Conservation (phyloP, 2,329 filamentous ascomycete genomes). For the Plectosphaerella sp. region DNA sequence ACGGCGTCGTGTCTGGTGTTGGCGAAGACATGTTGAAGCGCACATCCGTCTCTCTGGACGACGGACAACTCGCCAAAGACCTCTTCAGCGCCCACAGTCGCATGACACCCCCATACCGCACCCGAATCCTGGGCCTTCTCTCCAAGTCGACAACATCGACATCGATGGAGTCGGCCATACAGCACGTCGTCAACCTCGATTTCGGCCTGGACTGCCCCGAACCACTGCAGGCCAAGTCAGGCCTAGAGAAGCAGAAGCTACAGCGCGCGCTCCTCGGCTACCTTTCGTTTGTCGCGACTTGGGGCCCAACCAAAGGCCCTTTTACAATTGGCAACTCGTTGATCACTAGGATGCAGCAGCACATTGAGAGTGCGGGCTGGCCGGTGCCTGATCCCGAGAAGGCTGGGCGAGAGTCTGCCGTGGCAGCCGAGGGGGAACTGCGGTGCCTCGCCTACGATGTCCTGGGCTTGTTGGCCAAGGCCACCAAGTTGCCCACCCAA, state of each 20-base stretch:
- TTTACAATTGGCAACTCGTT: slow-evolving; percentile 66
- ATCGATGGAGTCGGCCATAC: slow-evolving; percentile 62
- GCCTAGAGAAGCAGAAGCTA: slow-evolving; percentile 73
- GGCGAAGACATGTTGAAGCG: slow-evolving; percentile 88
- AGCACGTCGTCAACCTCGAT: slow-evolving; percentile 65
- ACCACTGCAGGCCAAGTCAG: slow-evolving; percentile 37
- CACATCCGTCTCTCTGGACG: slow-evolving; percentile 69
- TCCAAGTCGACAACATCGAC: slow-evolving; percentile 74
- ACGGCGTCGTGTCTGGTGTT: slow-evolving; percentile 76
- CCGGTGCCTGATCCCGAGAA: slow-evolving; percentile 55
- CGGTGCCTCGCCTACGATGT: slow-evolving; percentile 85
- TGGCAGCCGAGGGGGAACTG: slow-evolving; percentile 44
- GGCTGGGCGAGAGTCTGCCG: neutral
- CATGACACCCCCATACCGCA: slow-evolving; percentile 69
- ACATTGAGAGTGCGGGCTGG: slow-evolving; percentile 80
- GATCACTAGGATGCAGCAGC: slow-evolving; percentile 65
- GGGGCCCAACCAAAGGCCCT: slow-evolving; percentile 54
- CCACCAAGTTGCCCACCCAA: slow-evolving; percentile 50
- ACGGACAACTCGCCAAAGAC: slow-evolving; percentile 53
- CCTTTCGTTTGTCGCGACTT: slow-evolving; percentile 78
- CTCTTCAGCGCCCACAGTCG: slow-evolving; percentile 72
- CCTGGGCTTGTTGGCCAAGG: slow-evolving; percentile 74
- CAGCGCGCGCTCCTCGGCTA: slow-evolving; percentile 81
- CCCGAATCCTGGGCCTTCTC: slow-evolving; percentile 70
- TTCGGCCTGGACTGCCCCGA: slow-evolving; percentile 28